Conservation (phyloP, 2,329 filamentous ascomycete genomes). For the Colletotrichum agaves region DNA sequence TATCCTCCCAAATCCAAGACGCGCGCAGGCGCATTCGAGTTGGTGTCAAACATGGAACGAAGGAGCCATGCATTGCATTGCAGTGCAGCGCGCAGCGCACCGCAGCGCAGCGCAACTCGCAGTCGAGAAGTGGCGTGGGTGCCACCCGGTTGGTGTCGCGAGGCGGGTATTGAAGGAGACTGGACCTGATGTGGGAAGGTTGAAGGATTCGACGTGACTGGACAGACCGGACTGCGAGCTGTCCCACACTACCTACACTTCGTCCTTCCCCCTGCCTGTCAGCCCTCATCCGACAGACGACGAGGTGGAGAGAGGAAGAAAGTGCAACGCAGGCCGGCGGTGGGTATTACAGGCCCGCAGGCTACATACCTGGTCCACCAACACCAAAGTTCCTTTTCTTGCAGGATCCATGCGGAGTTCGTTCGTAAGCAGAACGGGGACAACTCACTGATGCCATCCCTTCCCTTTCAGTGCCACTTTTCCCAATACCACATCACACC, state of each 20-base stretch:
- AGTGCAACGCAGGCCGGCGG: not conserved
- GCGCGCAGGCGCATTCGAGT: not conserved
- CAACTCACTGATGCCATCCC: not conserved
- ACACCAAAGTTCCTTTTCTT: slow-evolving; percentile 2
- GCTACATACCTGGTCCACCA: not conserved
- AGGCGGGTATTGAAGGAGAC: not conserved
- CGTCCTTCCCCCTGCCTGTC: not conserved
- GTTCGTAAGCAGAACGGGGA: not conserved
- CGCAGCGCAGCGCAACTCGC: slow-evolving; percentile 17
- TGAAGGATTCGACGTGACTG: slow-evolving; percentile 8
- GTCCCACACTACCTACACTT: not conserved
- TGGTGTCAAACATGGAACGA: not conserved
- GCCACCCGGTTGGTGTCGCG: slow-evolving; percentile 31
- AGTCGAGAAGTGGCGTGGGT: slow-evolving; percentile 29
- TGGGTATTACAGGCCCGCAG: slow-evolving; percentile 6
- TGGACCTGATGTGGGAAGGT: not conserved
- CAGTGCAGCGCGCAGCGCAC: slow-evolving; percentile 7
- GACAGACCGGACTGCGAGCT: slow-evolving; percentile 23
- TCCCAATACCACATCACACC: not conserved
- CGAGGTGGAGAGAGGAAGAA: slow-evolving; percentile 5
- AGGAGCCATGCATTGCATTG: slow-evolving; percentile 20
- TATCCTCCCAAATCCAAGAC: slow-evolving; percentile 29
- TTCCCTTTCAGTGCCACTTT: not conserved
- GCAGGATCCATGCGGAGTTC: slow-evolving; percentile 5
- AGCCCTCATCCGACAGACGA: slow-evolving; percentile 31